A percentile compares a stretch with the other conserved stretches of the same genome.
Conservation (phyloP, 129 eudicot genomes). For the Flaveria ramosissima region DNA sequence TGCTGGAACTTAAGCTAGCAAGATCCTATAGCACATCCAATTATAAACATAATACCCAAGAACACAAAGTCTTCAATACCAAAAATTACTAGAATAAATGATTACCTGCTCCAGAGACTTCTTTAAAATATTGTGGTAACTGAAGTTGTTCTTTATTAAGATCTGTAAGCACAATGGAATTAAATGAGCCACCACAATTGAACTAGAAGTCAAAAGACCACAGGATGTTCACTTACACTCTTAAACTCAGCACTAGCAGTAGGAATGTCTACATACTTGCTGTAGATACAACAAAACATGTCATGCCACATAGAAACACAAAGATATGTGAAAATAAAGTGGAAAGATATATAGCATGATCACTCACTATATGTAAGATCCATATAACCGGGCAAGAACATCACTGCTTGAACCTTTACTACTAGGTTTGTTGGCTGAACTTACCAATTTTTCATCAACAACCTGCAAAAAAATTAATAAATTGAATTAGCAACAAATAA, state of each 20-base stretch:
- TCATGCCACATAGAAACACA: conserved; percentile 6
- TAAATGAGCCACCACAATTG: conserved; percentile 3
- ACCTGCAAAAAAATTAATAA: conserved; percentile 37
- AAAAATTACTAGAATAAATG: not conserved
- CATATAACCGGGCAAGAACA: conserved; percentile 67
- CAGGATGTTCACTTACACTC: conserved; percentile 43
- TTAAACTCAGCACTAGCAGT: conserved; percentile 44
- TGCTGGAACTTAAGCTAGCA: conserved; percentile 37
- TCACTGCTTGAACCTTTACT: conserved; percentile 42
- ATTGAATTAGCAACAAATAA: not conserved
- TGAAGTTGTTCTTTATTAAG: conserved; percentile 41
- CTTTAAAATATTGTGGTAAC: conserved; percentile 35
- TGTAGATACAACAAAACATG: conserved; percentile 30
- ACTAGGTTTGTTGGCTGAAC: conserved; percentile 41
- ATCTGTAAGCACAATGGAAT: conserved; percentile 30
- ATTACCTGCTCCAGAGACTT: conserved; percentile 54
- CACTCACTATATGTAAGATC: conserved; percentile 56
- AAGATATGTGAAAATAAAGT: not conserved
- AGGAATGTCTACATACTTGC: conserved; percentile 46
- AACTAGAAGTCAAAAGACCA: conserved; percentile 23
- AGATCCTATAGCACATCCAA: conserved; percentile 47
- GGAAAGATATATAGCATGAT: not conserved
- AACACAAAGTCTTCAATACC: not conserved
- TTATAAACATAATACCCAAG: conserved; percentile 15
- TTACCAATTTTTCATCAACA: conserved; percentile 49